Evolutionary conservation across 2,329 filamentous ascomycete genomes (phyloP), one percentile per base, ranked within the genome.

Genomic region (Penicillium capsulatum): DNA sequence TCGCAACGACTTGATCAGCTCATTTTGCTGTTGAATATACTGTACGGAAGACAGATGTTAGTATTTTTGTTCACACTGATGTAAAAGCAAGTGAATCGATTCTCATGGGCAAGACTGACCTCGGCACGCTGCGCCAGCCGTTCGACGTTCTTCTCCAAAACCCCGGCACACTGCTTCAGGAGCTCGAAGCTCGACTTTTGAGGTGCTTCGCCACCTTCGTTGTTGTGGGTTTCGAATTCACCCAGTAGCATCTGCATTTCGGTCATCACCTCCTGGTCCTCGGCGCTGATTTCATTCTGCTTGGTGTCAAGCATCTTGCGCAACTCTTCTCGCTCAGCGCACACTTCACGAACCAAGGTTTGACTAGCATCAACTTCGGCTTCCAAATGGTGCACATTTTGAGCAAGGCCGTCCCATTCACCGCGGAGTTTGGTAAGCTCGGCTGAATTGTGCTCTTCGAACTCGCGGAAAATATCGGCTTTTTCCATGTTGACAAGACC

Each of bases 71-170:
- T 9, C 19, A 22, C 5, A 22, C 19, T 5, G 5, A 9, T 28
- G 15, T 7, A 19, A 31, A n/a, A 30, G 7, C 26, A n/a, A 6
- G 13, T 28, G 13, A 6, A 28, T 14, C 10, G 13, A n/a, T n/a
- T n/a, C 13, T 5, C 9, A 28, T 28, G n/a, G 13, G n/a, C 27
- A 31, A 22, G 5, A 64, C 61, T 58, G 24, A 69, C 66, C 64
- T 69, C 65, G 44, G 64, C 65, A 43, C 66, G 65, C 44, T 67
- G 61, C 19, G 65, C 64, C 19, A 69, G 55, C 22, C 62, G 60
- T 42, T 69, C 66, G 16, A 65, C 54, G 34, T 69, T 78, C 50
- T 79, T 79, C 62, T 78, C 78, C 44, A 76, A 71, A 28, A 76
- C 70, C 17, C 73, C 73, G n/a, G 69, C 70, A 27, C 70, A 71